These are phyloP conservation scores for Penicillium hordei DNA, from an alignment of 2,329 filamentous ascomycete genomes.

Conservation along the genomic window DNA sequence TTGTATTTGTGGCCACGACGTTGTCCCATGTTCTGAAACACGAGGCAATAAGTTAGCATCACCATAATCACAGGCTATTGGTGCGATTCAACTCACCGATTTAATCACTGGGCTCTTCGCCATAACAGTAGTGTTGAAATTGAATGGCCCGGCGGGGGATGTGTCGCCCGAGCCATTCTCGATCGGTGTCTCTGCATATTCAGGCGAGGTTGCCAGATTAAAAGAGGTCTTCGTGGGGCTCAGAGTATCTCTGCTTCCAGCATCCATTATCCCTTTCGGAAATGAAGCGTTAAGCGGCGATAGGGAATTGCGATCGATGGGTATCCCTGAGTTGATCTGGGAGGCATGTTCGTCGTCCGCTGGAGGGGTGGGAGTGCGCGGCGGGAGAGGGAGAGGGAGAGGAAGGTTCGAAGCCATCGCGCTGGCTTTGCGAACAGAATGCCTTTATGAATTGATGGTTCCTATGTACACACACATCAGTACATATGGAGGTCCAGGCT, in stretches of 20 bases:
- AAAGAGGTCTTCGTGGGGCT: constrained; percentile 40
- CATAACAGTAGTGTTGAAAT: constrained; percentile 83
- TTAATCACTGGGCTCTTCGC: constrained; percentile 70
- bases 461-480: constrained; percentile 4
- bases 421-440: constrained; percentile 13
- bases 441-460: constrained; percentile 3
- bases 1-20: constrained; percentile 96
- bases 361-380: constrained; percentile 65
- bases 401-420: constrained; percentile 61
- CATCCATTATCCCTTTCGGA: constrained; percentile 25
- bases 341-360: constrained; percentile 45
- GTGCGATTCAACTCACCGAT: constrained; percentile 58
- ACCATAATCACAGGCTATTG: neutral
- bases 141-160: constrained; percentile 68
- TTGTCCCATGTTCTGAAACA: constrained; percentile 75
- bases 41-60: constrained; percentile 23
- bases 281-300: constrained; percentile 49
- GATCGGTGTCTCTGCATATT: constrained; percentile 27
- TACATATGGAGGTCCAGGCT: neutral
- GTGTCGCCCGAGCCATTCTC: constrained; percentile 35
- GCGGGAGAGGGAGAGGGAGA: constrained; percentile 59
- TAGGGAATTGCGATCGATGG: constrained; percentile 48
- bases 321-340: constrained; percentile 26
- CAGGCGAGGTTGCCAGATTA: constrained; percentile 30
- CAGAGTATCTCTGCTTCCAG: constrained; percentile 26